These are phyloP conservation scores for Saxophila tyrrhenica DNA, from an alignment of 495 filamentous ascomycete species.

Conservation along the genomic window DNA sequence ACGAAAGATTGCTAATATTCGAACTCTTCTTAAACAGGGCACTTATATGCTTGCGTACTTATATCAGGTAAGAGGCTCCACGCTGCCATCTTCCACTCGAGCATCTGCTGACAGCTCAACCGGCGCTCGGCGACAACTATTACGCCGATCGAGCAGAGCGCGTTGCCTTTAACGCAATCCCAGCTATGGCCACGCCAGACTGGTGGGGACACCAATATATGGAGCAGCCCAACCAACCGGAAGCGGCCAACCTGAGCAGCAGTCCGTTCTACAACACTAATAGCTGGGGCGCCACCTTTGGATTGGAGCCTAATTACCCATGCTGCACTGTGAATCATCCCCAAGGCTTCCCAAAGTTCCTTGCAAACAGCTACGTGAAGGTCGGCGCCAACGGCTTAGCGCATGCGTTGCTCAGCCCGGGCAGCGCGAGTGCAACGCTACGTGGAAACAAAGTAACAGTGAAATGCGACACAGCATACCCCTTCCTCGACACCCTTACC, in stretches of 20 bases:
- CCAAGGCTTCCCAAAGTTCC: conserved; percentile 50
- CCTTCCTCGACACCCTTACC: conserved; percentile 37
- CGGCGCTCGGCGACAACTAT: conserved; percentile 34
- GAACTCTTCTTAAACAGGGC: neutral
- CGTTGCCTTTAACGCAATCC: conserved; percentile 49
- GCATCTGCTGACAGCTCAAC: conserved; percentile 22
- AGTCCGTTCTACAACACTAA: conserved; percentile 42
- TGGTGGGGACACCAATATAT: conserved; percentile 56
- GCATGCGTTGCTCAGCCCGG: conserved; percentile 35
- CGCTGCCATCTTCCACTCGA: conserved; percentile 22
- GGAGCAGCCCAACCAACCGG: conserved; percentile 45
- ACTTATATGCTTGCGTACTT: neutral
- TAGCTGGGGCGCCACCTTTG: conserved; percentile 34
- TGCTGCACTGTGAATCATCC: conserved; percentile 57
- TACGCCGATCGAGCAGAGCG: conserved; percentile 48
- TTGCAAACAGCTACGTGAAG: conserved; percentile 23
- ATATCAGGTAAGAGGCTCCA: conserved; percentile 13
- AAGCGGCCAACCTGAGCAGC: conserved; percentile 33
- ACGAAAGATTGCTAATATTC: neutral
- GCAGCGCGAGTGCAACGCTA: conserved; percentile 25
- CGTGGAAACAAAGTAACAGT: conserved; percentile 23
- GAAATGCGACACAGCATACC: conserved; percentile 40
- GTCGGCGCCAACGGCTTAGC: conserved; percentile 29
- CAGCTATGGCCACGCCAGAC: conserved; percentile 43
- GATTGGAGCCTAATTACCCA: conserved; percentile 32